Evolutionary conservation across 345 rosid species (phyloP), one percentile per base, ranked within the genome.

Genomic region (Crucihimalaya himalaica): DNA sequence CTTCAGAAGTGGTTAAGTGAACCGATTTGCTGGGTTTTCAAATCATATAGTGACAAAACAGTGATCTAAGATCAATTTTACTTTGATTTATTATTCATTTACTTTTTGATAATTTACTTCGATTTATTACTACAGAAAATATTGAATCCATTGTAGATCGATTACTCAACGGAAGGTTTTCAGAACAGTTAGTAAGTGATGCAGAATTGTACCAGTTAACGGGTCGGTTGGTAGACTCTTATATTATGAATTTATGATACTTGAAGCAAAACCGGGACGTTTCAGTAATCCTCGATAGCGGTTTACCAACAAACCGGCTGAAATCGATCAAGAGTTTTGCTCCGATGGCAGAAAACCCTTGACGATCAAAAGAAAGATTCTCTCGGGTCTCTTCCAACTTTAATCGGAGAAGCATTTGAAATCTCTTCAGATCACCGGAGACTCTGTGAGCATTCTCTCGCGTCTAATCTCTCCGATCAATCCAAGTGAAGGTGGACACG

Each of bases 271-370:
- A n/a, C n/a, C n/a, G n/a, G n/a, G n/a, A n/a, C n/a, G n/a, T n/a
- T n/a, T n/a, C n/a, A n/a, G n/a, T n/a, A n/a, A n/a, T n/a, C n/a
- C n/a, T n/a, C n/a, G n/a, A n/a, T n/a, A n/a, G n/a, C n/a, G n/a
- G 70, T 72, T 42, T 9, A 63, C 5, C 4, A 4, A 2, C 10
- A 5, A 61, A 51, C 77, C 71, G 77, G 56, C 11, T 64, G 14
- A 35, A 5, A 21, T 53, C n/a, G 42, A 53, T 32, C 15, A 32
- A 63, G 47, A 20, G 15, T 15, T 71, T 53, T 21, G 63, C 70
- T 72, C 77, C 77, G 71, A 16, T 63, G 54, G 16, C 43, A 42
- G 70, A 72, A 64, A 73, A 54, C 77, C 71, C 57, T 73, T 43
- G 56, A 63, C 77, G 70, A 73, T 54, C 70, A 42, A 63, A 72